phyloP scores from a whole-genome alignment of 257 asterid species.

The Datura wrightii region DNA sequence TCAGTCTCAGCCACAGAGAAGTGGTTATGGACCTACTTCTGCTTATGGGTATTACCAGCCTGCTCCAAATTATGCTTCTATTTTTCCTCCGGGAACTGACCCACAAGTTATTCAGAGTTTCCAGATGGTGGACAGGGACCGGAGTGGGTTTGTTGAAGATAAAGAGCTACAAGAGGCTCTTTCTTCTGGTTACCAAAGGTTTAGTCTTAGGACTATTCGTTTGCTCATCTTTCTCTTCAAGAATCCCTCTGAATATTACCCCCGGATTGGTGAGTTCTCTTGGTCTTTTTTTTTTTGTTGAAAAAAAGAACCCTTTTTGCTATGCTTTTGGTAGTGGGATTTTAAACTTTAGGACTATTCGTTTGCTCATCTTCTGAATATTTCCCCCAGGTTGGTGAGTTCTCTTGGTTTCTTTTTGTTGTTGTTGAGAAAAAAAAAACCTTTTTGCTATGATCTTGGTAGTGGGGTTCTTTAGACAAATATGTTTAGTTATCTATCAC shows the following conservation, averaged over 20 bases:
- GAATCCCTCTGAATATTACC: conserved; percentile 53
- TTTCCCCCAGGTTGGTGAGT: conserved; percentile 41
- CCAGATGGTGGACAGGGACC: conserved; percentile 82
- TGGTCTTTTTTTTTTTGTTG: too few species aligned
- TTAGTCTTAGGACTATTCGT: conserved; percentile 70
- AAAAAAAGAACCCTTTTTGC: too few species aligned
- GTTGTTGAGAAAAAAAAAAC: rapidly evolving
- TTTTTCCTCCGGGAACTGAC: conserved; percentile 74
- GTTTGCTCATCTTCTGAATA: too few species aligned
- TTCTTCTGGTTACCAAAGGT: conserved; percentile 59
- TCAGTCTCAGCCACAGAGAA: conserved; percentile 37
- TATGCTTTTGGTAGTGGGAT: too few species aligned
- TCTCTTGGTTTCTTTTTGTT: too few species aligned
- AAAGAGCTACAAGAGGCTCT: conserved; percentile 76
- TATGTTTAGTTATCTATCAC: neutral
- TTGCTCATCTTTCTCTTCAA: conserved; percentile 75
- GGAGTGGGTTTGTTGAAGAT: conserved; percentile 78
- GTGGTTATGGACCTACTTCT: conserved; percentile 33
- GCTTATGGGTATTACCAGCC: conserved; percentile 27
- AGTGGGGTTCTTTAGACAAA: neutral
- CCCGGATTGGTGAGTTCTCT: conserved; percentile 49
- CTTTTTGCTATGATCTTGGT: neutral
- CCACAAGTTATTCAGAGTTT: conserved; percentile 80
- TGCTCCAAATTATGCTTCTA: conserved; percentile 30
- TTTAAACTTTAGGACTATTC: too few species aligned